These are phyloP conservation scores for Coemansia sp. DNA, from an alignment of 192 early-diverging fungal genomes.

Conservation along the genomic window DNA sequence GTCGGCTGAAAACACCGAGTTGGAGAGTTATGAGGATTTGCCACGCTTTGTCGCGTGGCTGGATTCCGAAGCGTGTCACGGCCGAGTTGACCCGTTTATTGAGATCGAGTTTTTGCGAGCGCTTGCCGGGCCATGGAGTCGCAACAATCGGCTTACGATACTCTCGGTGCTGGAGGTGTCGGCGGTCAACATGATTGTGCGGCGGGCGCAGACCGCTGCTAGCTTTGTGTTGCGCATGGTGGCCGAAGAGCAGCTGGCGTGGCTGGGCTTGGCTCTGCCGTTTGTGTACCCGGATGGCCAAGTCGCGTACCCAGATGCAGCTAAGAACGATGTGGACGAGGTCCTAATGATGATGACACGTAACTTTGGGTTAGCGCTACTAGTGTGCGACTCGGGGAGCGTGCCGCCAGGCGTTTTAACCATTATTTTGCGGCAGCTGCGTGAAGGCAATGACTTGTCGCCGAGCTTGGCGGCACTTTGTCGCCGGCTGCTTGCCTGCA, in stretches of 20 bases:
- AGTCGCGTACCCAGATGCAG: conserved; percentile 22
- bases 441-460: conserved; percentile 1
- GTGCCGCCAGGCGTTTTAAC: conserved; percentile 23
- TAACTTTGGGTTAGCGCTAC: conserved; percentile 31
- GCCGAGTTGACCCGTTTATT: conserved; percentile 19
- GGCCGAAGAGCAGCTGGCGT: conserved; percentile 40
- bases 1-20: not conserved
- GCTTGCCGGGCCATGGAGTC: conserved; percentile 31
- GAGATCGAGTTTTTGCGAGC: conserved; percentile 24
- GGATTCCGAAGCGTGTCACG: conserved; percentile 13
- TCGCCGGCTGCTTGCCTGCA: conserved; percentile 13
- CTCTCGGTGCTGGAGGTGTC: conserved; percentile 17
- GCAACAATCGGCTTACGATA: not conserved
- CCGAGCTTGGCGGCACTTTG: conserved; percentile 13
- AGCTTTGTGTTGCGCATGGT: conserved; percentile 17
- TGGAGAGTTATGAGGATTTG: conserved; percentile 27
- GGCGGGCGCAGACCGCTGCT: conserved; percentile 15
- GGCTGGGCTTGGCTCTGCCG: conserved; percentile 15
- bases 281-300: conserved; percentile 17
- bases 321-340: conserved; percentile 6
- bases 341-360: conserved; percentile 35
- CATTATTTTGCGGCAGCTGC: conserved; percentile 25
- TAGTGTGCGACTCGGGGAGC: conserved; percentile 8
- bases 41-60: conserved; percentile 45
- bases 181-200: conserved; percentile 13